Percentiles rank a stretch among this genome's conserved stretches.
Evolutionary conservation across 352 stramenopile genomes (phyloP).

Genomic region (Phytopythium montanum): DNA sequence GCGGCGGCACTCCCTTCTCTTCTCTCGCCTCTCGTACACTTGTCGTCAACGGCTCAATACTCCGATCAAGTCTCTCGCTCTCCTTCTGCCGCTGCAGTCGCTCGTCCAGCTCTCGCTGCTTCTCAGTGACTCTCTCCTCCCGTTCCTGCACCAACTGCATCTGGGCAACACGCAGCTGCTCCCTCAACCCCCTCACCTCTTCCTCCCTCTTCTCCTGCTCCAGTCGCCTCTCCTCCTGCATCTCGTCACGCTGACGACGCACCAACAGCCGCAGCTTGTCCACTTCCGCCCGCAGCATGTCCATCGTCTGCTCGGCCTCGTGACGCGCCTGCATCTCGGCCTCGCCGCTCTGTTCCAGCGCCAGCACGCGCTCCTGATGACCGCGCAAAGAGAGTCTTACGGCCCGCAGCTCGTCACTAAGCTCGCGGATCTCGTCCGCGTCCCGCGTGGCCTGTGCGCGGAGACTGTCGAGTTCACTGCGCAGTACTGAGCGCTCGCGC

Average conservation of each 20-base stretch:
- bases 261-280: conserved; percentile 64
- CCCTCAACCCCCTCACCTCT: conserved; percentile 30
- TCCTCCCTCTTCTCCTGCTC: conserved; percentile 22
- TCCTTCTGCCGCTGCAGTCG: conserved; percentile 26
- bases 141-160: conserved; percentile 53
- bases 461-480: conserved; percentile 51
- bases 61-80: neutral
- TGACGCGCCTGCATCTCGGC: conserved; percentile 43
- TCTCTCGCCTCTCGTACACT: neutral
- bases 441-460: conserved; percentile 40
- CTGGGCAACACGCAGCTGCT: conserved; percentile 47
- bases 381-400: conserved; percentile 34
- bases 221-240: conserved; percentile 26
- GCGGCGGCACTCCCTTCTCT: neutral
- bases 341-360: conserved; percentile 60
- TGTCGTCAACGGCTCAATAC: no score
- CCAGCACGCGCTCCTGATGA: conserved; percentile 53
- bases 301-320: conserved; percentile 60
- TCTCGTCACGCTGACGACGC: conserved; percentile 40
- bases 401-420: conserved; percentile 44
- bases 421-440: conserved; percentile 39
- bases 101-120: conserved; percentile 46
- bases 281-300: conserved; percentile 66
- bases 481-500: conserved; percentile 28
- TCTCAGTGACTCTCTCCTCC: conserved; percentile 51